Percentiles rank a stretch among this genome's conserved stretches.
These are phyloP conservation scores for Candida neerlandica DNA, from an alignment of 1,139 yeast genomes.

Conservation along the genomic window DNA sequence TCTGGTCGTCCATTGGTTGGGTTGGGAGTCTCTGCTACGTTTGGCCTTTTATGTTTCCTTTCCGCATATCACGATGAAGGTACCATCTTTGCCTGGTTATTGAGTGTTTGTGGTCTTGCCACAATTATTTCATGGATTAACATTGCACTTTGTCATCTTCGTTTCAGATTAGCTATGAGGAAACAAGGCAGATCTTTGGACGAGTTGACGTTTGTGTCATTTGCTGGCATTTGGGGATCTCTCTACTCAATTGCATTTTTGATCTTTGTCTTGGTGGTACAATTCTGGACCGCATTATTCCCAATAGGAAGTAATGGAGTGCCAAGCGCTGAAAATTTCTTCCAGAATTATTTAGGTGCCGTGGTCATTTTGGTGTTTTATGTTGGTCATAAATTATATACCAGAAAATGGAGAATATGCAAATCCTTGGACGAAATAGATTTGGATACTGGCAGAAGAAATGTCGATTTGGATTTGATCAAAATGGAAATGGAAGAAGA, in stretches of 20 bases:
- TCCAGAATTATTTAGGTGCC: slow-evolving; percentile 41
- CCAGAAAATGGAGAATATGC: slow-evolving; percentile 37
- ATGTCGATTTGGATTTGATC: slow-evolving; percentile 23
- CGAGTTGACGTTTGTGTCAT: slow-evolving; percentile 31
- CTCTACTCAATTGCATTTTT: slow-evolving; percentile 34
- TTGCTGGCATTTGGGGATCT: slow-evolving; percentile 38
- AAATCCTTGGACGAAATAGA: slow-evolving; percentile 32
- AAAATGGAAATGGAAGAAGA: slow-evolving; percentile 16
- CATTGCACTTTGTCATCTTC: slow-evolving; percentile 38
- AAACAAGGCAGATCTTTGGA: slow-evolving; percentile 30
- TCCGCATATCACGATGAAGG: slow-evolving; percentile 41
- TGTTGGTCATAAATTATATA: slow-evolving; percentile 34
- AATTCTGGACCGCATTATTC: slow-evolving; percentile 43
- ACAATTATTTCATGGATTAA: slow-evolving; percentile 47
- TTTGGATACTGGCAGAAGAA: slow-evolving; percentile 37
- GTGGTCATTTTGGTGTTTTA: slow-evolving; percentile 36
- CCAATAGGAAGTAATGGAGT: slow-evolving; percentile 31
- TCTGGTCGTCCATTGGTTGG: slow-evolving; percentile 48
- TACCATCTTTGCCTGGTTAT: slow-evolving; percentile 43
- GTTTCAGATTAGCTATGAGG: slow-evolving; percentile 42
- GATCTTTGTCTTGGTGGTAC: slow-evolving; percentile 34
- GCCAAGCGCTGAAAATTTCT: slow-evolving; percentile 34
- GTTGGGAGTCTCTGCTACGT: slow-evolving; percentile 31
- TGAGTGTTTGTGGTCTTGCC: slow-evolving; percentile 44
- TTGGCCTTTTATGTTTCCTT: slow-evolving; percentile 44